Conservation (phyloP, 345 rosid genomes). For the Syzygium aqueum region DNA sequence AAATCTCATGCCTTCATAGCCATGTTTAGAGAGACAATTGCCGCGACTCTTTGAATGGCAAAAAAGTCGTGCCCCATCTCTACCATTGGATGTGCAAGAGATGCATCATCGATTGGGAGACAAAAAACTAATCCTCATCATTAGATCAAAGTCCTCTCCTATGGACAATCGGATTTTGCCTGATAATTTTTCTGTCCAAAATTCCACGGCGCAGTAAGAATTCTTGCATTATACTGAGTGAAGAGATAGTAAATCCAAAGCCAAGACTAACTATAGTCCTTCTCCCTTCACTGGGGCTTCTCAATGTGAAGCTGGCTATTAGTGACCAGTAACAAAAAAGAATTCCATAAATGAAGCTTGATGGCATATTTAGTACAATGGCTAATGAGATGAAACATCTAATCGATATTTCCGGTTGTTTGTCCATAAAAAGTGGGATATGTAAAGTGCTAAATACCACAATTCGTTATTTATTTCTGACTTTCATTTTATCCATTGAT, state of each 20-base stretch:
- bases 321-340: not conserved
- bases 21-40: no score
- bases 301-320: no score
- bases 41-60: no score
- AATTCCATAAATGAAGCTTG: fast-evolving
- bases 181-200: no score
- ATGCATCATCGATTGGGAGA: no score
- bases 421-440: no score
- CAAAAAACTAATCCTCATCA: not conserved
- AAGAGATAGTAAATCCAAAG: not conserved
- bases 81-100: no score
- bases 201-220: not conserved
- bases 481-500: no score
- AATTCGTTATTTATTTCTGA: no score
- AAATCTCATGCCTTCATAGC: no score
- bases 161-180: not conserved
- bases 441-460: not conserved
- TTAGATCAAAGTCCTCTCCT: not conserved
- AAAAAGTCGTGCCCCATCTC: slow-evolving; percentile 21
- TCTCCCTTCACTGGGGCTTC: not conserved
- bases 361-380: not conserved
- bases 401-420: no score
- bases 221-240: not conserved
- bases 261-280: not conserved
- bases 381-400: no score